Evolutionary conservation across 2,329 filamentous ascomycete species (phyloP).

Genomic region (Stagonosporopsis vannaccii): DNA sequence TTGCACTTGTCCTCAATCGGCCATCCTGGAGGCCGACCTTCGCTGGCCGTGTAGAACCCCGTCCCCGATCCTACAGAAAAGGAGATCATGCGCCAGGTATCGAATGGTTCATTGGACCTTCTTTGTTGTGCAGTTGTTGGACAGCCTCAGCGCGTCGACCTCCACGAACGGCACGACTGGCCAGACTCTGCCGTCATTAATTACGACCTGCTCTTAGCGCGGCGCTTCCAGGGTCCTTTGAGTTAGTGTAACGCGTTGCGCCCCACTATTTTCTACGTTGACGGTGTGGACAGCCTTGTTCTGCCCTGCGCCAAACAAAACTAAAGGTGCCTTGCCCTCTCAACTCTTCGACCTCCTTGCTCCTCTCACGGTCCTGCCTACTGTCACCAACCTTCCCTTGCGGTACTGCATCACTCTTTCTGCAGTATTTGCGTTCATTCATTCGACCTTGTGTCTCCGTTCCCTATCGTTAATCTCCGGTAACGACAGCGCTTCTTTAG

Average conservation of each 20-base stretch:
- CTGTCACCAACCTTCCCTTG: constrained; percentile 37
- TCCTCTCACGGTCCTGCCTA: constrained; percentile 46
- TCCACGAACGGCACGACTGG: constrained; percentile 15
- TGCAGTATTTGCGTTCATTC: constrained; percentile 61
- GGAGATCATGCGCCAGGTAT: constrained; percentile 9
- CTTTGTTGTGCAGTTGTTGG: constrained; percentile 10
- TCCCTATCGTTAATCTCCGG: constrained; percentile 24
- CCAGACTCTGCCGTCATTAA: constrained; percentile 22
- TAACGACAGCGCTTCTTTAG: constrained; percentile 31
- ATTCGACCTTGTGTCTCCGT: constrained; percentile 41
- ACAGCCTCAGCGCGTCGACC: constrained; percentile 15
- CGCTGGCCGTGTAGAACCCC: constrained; percentile 6
- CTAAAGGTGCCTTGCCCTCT: constrained; percentile 22
- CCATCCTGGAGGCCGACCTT: constrained; percentile 9
- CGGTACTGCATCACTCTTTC: constrained; percentile 69
- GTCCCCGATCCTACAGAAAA: constrained; percentile 4
- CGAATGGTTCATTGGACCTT: constrained; percentile 12
- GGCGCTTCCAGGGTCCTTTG: constrained; percentile 12
- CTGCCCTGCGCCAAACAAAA: constrained; percentile 31
- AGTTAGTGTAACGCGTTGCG: constrained; percentile 16
- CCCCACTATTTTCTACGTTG: constrained; percentile 23
- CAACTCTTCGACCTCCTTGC: constrained; percentile 30
- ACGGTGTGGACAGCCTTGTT: constrained; percentile 24
- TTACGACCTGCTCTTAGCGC: constrained; percentile 13
- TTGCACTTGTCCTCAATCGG: constrained; percentile 18